Percentiles rank a stretch among this genome's conserved stretches.
phyloP scores from a whole-genome alignment of 805 yeast genomes.

The Candida koratica region DNA sequence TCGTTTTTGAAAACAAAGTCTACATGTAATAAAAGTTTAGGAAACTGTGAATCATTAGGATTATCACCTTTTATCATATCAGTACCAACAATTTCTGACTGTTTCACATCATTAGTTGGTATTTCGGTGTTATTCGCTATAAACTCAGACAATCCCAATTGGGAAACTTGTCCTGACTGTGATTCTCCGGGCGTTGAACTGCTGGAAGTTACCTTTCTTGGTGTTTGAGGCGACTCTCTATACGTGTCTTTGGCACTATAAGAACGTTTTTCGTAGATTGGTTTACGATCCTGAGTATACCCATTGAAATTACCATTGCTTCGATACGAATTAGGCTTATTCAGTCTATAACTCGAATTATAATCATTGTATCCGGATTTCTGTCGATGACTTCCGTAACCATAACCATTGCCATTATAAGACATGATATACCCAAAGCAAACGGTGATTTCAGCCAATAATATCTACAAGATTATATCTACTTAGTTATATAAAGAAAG shows the following conservation, averaged over 20 bases:
- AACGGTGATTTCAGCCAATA: neutral
- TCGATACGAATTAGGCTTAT: conserved; percentile 1
- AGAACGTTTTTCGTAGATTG: conserved; percentile 2
- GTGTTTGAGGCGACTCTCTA: conserved; percentile 1
- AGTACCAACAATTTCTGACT: conserved; percentile 39
- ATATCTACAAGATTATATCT: too few species aligned
- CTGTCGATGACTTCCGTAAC: conserved; percentile 9
- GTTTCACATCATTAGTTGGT: conserved; percentile 26
- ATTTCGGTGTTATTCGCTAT: neutral
- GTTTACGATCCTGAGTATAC: conserved; percentile 1
- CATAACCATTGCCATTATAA: conserved; percentile 5
- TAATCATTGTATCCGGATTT: conserved; percentile 1
- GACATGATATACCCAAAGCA: conserved; percentile 3
- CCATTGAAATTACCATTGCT: neutral
- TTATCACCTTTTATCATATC: conserved; percentile 32
- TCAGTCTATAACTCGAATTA: conserved; percentile 3
- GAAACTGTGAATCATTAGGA: conserved; percentile 26
- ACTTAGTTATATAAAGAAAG: too few species aligned
- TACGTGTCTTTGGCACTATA: neutral
- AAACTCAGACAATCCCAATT: neutral
- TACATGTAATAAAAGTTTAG: conserved; percentile 28
- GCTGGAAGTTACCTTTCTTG: conserved; percentile 1
- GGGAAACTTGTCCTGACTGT: conserved; percentile 1
- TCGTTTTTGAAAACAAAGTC: conserved; percentile 14
- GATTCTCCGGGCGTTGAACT: neutral